Percentiles rank a stretch among this genome's conserved stretches.
Conservation (phyloP, 2,329 filamentous ascomycete genomes). For the Penicillium verrucosum region DNA sequence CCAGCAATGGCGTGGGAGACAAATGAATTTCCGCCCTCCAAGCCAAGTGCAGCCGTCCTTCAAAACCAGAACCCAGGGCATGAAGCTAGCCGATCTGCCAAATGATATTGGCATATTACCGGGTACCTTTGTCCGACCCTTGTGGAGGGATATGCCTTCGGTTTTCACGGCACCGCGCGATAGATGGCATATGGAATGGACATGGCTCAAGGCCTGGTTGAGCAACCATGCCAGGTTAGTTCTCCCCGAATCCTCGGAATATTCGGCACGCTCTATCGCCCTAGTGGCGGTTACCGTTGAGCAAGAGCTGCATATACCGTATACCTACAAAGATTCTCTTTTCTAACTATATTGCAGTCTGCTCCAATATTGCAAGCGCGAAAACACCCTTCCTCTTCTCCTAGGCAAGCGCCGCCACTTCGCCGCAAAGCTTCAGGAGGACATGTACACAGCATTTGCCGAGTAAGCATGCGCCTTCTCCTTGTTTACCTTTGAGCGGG, state of each 20-base stretch:
- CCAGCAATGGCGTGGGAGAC: conserved; percentile 23
- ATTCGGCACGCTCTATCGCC: background rate
- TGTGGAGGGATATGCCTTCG: conserved; percentile 41
- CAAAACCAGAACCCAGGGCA: conserved; percentile 32
- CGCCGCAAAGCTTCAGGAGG: conserved; percentile 42
- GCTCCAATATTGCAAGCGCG: conserved; percentile 33
- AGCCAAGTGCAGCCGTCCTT: conserved; percentile 36
- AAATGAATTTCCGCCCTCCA: conserved; percentile 18
- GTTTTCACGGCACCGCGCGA: conserved; percentile 38
- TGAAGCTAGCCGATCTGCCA: conserved; percentile 34
- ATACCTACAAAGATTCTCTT: background rate
- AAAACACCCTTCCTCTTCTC: conserved; percentile 35
- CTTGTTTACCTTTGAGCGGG: background rate
- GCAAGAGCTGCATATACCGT: background rate
- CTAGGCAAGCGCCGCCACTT: conserved; percentile 35
- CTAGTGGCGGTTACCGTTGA: background rate
- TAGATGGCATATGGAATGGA: conserved; percentile 41
- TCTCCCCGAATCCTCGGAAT: background rate
- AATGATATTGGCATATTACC: conserved; percentile 48
- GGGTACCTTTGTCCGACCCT: conserved; percentile 40
- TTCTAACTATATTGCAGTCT: conserved; percentile 1
- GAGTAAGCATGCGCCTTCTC: conserved; percentile 29
- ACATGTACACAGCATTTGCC: conserved; percentile 50
- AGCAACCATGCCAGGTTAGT: conserved; percentile 37
- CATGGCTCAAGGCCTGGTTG: conserved; percentile 35